Evolutionary conservation across 768 basidiomycete genomes (phyloP), one percentile per base, ranked within the genome.

Genomic region (Fistulinella prunicolor): DNA sequence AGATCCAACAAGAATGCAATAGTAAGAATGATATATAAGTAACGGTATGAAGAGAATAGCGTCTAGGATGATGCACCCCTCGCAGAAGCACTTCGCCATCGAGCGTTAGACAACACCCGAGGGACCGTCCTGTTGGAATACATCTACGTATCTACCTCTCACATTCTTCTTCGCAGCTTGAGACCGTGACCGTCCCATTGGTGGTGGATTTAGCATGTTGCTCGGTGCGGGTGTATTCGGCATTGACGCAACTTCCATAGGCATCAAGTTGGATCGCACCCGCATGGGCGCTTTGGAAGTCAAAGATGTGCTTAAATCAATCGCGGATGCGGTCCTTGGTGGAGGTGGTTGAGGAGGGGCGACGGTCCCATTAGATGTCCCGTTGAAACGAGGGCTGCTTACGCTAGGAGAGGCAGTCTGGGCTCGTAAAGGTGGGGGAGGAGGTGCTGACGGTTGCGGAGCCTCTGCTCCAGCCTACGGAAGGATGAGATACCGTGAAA

Each of bases 81-180:
- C 23, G 34, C 19, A 24, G 45, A 32, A 39, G 14, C 21, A 29
- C n/a, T 38, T 21, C 36, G 7, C 23, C 17, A 21, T 26, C 21
- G 2, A n/a, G 34, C 16, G 29, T 38, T 53, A 58, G 23, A 53
- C 57, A 29, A 57, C 58, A 36, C 63, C 39, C 8, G 41, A 19
- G 3, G 52, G 57, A 26, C 60, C 68, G 26, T 75, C 74, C 57
- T 84, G 78, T 55, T 86, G 83, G 67, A 94, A 85, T n/a, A 94
- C 86, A 62, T 94, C 91, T 3, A 96, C 92, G 62, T 96, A 96
- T 52, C 89, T 82, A 63, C 74, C 88, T 46, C 91, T 80, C 46
- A 89, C 70, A 55, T 83, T 86, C 51, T 86, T 85, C 70, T 90
- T 94, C 21, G 82, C 76, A 19, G 71, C 69, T 26, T 78, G 76